These are phyloP conservation scores for Cyclaneusma minus DNA, from an alignment of 2,329 filamentous ascomycete genomes.

Conservation along the genomic window DNA sequence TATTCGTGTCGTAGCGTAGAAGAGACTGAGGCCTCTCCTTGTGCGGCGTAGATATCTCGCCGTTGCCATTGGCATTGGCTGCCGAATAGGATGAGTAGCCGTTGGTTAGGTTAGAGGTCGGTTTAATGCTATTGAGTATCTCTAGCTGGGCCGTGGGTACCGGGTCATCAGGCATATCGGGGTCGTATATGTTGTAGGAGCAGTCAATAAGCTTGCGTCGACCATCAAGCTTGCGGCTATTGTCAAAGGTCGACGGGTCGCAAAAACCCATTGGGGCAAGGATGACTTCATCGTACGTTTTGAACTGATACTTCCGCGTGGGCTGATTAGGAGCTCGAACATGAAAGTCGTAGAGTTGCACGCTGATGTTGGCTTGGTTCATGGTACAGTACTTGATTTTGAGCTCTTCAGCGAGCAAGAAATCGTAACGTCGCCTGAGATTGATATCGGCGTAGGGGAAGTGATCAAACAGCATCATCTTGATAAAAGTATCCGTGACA, in stretches of 20 bases:
- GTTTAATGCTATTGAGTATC: conserved; percentile 42
- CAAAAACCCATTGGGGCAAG: conserved; percentile 94
- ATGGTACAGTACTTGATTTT: conserved; percentile 90
- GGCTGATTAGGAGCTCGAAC: conserved; percentile 76
- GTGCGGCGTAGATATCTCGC: conserved; percentile 39
- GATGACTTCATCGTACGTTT: conserved; percentile 91
- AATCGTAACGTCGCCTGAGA: conserved; percentile 77
- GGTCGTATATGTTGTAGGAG: conserved; percentile 88
- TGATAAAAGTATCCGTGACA: conserved; percentile 86
- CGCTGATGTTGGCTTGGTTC: conserved; percentile 76
- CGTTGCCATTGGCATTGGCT: conserved; percentile 19
- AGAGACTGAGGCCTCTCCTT: conserved; percentile 52
- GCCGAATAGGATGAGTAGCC: conserved; percentile 22
- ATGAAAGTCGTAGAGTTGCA: conserved; percentile 81
- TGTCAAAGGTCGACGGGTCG: conserved; percentile 75
- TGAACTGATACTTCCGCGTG: conserved; percentile 87
- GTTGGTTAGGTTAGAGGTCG: conserved; percentile 31
- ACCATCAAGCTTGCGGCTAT: conserved; percentile 61
- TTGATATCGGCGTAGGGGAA: conserved; percentile 96
- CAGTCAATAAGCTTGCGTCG: conserved; percentile 70
- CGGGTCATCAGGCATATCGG: conserved; percentile 75
- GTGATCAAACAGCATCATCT: conserved; percentile 94
- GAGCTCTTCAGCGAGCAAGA: conserved; percentile 82
- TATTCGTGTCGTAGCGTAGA: conserved; percentile 44
- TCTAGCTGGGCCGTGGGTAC: conserved; percentile 68